Evolutionary conservation across 441 rosid genomes (phyloP).

Genomic region (Pelargonium citronellum): DNA sequence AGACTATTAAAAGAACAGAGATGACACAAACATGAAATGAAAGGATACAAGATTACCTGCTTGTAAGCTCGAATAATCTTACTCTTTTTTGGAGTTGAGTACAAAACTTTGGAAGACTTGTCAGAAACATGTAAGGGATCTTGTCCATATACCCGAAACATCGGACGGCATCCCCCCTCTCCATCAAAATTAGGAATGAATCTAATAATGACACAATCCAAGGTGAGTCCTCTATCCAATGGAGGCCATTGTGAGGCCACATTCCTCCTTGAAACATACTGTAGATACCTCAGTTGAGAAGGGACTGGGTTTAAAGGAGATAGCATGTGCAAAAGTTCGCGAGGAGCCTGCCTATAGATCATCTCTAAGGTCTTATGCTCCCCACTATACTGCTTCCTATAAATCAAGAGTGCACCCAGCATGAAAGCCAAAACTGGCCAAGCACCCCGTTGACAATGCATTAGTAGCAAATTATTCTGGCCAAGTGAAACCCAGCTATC

Average conservation of each 20-base stretch:
- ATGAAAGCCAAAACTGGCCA: slow-evolving; percentile 84
- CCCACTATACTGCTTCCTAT: slow-evolving; percentile 73
- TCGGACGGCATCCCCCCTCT: slow-evolving; percentile 76
- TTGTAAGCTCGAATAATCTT: slow-evolving; percentile 56
- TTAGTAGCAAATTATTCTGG: slow-evolving; percentile 60
- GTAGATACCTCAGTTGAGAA: slow-evolving; percentile 83
- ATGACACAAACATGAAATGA: neutral
- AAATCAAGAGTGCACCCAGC: slow-evolving; percentile 75
- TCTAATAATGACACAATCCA: slow-evolving; percentile 84
- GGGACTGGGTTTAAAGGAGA: slow-evolving; percentile 81
- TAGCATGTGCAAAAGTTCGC: slow-evolving; percentile 69
- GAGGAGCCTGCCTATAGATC: slow-evolving; percentile 88
- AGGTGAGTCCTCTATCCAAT: slow-evolving; percentile 65
- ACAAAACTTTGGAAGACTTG: slow-evolving; percentile 45
- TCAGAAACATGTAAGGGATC: slow-evolving; percentile 64
- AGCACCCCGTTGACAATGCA: slow-evolving; percentile 87
- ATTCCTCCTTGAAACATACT: slow-evolving; percentile 83
- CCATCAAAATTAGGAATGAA: slow-evolving; percentile 64
- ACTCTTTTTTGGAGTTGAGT: slow-evolving; percentile 57
- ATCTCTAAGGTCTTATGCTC: slow-evolving; percentile 87
- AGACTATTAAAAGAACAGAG: too few species aligned
- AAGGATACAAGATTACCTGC: slow-evolving; percentile 44
- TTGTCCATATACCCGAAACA: slow-evolving; percentile 80
- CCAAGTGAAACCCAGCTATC: slow-evolving; percentile 96
- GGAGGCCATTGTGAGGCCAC: slow-evolving; percentile 95